Conservation (phyloP, 225 moss, liverwort and hornwort genomes). For the Ulota crispa region DNA sequence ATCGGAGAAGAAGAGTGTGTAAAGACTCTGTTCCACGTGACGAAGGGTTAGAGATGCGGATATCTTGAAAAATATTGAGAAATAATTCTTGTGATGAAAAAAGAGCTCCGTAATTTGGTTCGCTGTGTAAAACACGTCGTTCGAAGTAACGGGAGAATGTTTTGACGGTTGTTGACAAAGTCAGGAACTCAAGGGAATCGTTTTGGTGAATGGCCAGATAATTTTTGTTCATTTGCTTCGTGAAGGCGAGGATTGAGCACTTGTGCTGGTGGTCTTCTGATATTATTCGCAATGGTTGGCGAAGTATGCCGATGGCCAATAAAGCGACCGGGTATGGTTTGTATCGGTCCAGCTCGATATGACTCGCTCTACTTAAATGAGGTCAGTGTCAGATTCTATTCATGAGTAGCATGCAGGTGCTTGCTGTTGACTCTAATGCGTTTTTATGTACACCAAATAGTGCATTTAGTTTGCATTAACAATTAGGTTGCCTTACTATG, state of each 20-base stretch:
- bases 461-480: too few species aligned
- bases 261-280: not conserved
- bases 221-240: not conserved
- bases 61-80: not conserved
- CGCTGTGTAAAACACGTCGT: not conserved
- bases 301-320: slow-evolving; percentile 35
- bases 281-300: slow-evolving; percentile 27
- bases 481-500: too few species aligned
- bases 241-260: not conserved
- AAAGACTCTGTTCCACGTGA: too few species aligned
- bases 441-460: too few species aligned
- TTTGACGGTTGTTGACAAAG: not conserved
- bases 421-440: not conserved
- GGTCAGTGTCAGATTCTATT: slow-evolving; percentile 12
- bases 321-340: slow-evolving; percentile 30
- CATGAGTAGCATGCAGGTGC: not conserved
- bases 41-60: not conserved
- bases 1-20: not conserved
- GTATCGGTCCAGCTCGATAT: slow-evolving; percentile 43
- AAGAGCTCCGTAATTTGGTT: not conserved
- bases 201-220: not conserved
- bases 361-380: slow-evolving; percentile 39
- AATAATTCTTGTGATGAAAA: not conserved
- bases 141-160: not conserved
- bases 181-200: not conserved